These are phyloP conservation scores for Suillus tomentosus DNA, from an alignment of 768 basidiomycete species.

Conservation along the genomic window DNA sequence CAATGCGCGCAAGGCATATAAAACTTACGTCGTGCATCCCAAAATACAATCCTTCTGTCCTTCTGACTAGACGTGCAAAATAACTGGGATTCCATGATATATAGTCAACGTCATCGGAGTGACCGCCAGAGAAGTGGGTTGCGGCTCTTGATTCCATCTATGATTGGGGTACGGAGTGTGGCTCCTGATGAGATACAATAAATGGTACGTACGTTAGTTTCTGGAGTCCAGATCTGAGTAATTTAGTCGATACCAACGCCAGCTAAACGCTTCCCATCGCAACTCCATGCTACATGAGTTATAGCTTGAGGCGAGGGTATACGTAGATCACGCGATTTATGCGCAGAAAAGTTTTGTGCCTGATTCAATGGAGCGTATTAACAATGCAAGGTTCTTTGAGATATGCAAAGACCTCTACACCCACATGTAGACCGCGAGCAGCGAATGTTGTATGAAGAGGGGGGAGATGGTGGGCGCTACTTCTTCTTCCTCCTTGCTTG, in stretches of 20 bases:
- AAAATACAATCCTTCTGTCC: conserved; percentile 75
- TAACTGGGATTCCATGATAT: conserved; percentile 81
- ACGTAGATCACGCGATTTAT: conserved; percentile 74
- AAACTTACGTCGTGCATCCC: conserved; percentile 78
- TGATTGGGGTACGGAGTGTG: neutral
- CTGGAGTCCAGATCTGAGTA: conserved; percentile 74
- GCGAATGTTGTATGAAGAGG: conserved; percentile 72
- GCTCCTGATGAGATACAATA: neutral
- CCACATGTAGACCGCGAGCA: conserved; percentile 73
- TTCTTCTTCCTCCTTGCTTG: conserved; percentile 58
- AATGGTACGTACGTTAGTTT: conserved; percentile 62
- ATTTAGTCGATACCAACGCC: conserved; percentile 81
- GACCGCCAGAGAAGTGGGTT: conserved; percentile 65
- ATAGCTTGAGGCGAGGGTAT: conserved; percentile 64
- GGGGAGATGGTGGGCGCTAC: conserved; percentile 61
- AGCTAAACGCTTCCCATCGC: conserved; percentile 78
- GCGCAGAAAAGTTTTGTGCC: conserved; percentile 79
- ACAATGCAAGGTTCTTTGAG: conserved; percentile 5
- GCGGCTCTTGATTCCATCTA: conserved; percentile 76
- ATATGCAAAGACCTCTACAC: conserved; percentile 12
- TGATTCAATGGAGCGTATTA: conserved; percentile 32
- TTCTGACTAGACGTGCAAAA: conserved; percentile 81
- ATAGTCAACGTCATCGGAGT: conserved; percentile 79
- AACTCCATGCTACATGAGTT: conserved; percentile 82
- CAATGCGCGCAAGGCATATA: neutral